Conservation (phyloP, 2,329 filamentous ascomycete species). For the Teratosphaeria gauchensis region DNA sequence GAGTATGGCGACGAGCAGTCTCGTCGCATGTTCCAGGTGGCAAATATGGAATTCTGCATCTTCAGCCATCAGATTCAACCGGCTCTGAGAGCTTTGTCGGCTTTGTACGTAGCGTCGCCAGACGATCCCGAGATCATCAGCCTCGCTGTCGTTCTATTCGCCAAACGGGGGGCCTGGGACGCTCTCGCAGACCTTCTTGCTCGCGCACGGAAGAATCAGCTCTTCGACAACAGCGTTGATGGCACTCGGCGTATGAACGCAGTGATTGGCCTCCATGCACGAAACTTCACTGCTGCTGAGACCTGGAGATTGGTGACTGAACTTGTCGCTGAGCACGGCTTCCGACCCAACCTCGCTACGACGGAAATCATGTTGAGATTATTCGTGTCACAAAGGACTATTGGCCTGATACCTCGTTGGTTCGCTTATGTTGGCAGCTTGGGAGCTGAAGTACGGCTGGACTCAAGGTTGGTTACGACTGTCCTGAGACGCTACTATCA, state of each 20-base stretch:
- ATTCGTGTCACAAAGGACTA: conserved; percentile 11
- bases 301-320: conserved; percentile 18
- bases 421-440: conserved; percentile 9
- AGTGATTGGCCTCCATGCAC: conserved; percentile 10
- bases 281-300: conserved; percentile 12
- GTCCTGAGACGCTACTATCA: conserved; percentile 19
- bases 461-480: conserved; percentile 8
- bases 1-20: background rate
- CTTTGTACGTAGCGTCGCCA: background rate
- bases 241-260: conserved; percentile 9
- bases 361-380: conserved; percentile 14
- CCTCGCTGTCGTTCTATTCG: conserved; percentile 3
- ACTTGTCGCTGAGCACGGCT: conserved; percentile 12
- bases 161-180: conserved; percentile 9
- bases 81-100: background rate
- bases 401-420: conserved; percentile 18
- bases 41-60: conserved; percentile 1
- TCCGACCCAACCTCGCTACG: conserved; percentile 16
- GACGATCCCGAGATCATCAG: background rate
- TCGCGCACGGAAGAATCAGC: background rate
- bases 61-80: background rate
- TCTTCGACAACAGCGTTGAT: background rate
- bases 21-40: background rate
- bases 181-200: conserved; percentile 4
- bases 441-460: conserved; percentile 11